These are phyloP conservation scores for Taiozyma sp. DNA, from an alignment of 1,139 yeast genomes.

Conservation along the genomic window DNA sequence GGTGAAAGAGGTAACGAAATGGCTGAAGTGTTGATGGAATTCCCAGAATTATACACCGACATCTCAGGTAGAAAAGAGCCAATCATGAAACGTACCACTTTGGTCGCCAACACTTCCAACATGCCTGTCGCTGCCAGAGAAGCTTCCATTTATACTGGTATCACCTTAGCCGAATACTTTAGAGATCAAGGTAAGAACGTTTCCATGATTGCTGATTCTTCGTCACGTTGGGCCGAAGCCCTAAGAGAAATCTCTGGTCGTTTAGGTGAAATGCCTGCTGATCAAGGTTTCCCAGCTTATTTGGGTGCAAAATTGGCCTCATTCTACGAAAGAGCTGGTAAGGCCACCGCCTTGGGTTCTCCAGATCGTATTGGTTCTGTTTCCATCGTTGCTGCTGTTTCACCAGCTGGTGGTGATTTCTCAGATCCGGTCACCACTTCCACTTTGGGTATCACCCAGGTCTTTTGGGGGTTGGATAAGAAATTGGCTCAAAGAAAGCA, in stretches of 20 bases:
- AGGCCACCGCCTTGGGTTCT: constrained; percentile 90
- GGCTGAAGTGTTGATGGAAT: constrained; percentile 99
- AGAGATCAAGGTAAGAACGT: constrained; percentile 99
- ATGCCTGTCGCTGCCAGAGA: constrained; percentile 99
- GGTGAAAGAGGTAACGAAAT: constrained; percentile 98
- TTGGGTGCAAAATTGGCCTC: constrained; percentile 98
- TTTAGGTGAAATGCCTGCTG: constrained; percentile 99
- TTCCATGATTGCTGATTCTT: constrained; percentile 99
- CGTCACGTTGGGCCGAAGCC: constrained; percentile 99
- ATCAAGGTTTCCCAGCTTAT: constrained; percentile 99
- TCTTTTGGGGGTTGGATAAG: constrained; percentile 99
- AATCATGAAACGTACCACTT: constrained; percentile 98
- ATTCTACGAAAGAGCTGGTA: constrained; percentile 99
- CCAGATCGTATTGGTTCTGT: constrained; percentile 97
- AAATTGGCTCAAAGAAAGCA: constrained; percentile 99
- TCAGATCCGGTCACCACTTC: constrained; percentile 99
- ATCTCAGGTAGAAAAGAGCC: constrained; percentile 93
- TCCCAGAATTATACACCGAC: constrained; percentile 95
- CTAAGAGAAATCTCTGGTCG: constrained; percentile 99
- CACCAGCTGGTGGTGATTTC: constrained; percentile 99
- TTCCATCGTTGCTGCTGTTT: constrained; percentile 98
- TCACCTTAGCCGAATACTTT: constrained; percentile 96
- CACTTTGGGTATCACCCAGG: constrained; percentile 98
- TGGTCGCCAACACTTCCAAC: constrained; percentile 97
- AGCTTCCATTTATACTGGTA: constrained; percentile 98